These are phyloP conservation scores for Oxyria digyna DNA, from an alignment of 148 eudicot genomes.

Conservation along the genomic window DNA sequence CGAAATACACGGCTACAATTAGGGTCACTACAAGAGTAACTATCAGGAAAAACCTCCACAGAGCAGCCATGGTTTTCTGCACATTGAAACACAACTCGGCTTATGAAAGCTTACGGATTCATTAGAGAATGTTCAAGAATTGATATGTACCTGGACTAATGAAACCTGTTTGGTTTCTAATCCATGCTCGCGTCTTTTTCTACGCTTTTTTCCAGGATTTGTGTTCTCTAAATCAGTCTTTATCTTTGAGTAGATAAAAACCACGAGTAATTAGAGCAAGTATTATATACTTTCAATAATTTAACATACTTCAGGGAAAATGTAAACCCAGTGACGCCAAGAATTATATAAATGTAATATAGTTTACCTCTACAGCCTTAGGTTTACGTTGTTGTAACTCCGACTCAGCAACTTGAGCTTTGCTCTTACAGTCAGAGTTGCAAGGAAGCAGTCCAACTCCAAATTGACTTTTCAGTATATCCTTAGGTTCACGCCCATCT, in stretches of 20 bases:
- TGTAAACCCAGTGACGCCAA: neutral
- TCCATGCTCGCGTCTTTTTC: constrained; percentile 42
- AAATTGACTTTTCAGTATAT: constrained; percentile 51
- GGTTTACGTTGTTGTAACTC: constrained; percentile 64
- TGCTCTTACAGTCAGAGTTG: constrained; percentile 67
- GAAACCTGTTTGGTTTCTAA: constrained; percentile 46
- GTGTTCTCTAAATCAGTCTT: constrained; percentile 38
- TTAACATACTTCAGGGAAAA: neutral
- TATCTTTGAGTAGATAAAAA: constrained; percentile 18
- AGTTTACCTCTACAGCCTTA: constrained; percentile 46
- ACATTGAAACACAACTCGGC: constrained; percentile 6
- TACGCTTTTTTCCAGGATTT: constrained; percentile 37
- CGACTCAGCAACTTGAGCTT: constrained; percentile 38
- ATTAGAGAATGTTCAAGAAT: neutral
- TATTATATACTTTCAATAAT: neutral
- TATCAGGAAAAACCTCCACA: constrained; percentile 28
- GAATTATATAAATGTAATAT: neutral
- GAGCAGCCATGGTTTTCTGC: constrained; percentile 39
- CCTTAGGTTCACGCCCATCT: constrained; percentile 56
- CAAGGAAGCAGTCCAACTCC: constrained; percentile 82
- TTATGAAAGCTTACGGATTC: neutral
- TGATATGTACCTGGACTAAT: constrained; percentile 37
- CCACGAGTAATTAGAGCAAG: neutral
- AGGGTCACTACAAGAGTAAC: constrained; percentile 27
- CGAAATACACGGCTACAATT: constrained; percentile 33